Evolutionary conservation across 2,329 filamentous ascomycete species (phyloP).

Genomic region (Madurella fahalii): DNA sequence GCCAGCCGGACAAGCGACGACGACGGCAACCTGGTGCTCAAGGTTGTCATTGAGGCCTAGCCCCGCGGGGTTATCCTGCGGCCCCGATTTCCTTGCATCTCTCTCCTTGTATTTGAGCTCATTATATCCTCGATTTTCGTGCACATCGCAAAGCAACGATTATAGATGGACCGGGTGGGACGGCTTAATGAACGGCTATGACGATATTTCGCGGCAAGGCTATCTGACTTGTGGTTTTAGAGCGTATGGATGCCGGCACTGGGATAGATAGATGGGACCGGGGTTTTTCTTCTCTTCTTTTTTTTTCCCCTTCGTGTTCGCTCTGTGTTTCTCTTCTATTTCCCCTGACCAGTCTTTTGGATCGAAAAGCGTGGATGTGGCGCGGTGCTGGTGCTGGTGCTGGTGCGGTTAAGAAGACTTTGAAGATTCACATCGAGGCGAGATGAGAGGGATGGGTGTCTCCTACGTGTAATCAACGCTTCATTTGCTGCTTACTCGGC

Average conservation of each 20-base stretch:
- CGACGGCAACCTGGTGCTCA: conserved; percentile 64
- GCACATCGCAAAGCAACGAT: neutral
- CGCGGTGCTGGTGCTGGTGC: neutral
- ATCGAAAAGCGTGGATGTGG: neutral
- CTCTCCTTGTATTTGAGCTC: conserved; percentile 2
- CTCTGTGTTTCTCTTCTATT: neutral
- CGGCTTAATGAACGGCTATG: neutral
- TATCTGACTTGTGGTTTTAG: neutral
- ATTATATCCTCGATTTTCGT: conserved; percentile 7
- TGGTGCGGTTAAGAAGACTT: neutral
- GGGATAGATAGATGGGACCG: neutral
- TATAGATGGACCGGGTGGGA: neutral
- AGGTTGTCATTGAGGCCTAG: conserved; percentile 62
- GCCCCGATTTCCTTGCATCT: neutral
- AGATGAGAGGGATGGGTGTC: neutral
- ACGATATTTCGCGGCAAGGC: neutral
- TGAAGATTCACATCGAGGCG: neutral
- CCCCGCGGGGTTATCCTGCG: neutral
- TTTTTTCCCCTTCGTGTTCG: neutral
- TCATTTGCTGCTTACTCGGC: neutral
- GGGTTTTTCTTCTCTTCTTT: neutral
- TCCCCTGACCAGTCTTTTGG: neutral
- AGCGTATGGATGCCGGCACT: neutral
- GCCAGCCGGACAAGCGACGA: conserved; percentile 65
- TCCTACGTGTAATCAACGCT: neutral